phyloP scores from a whole-genome alignment of 805 yeast genomes.

The Blastobotrys attinorum region DNA sequence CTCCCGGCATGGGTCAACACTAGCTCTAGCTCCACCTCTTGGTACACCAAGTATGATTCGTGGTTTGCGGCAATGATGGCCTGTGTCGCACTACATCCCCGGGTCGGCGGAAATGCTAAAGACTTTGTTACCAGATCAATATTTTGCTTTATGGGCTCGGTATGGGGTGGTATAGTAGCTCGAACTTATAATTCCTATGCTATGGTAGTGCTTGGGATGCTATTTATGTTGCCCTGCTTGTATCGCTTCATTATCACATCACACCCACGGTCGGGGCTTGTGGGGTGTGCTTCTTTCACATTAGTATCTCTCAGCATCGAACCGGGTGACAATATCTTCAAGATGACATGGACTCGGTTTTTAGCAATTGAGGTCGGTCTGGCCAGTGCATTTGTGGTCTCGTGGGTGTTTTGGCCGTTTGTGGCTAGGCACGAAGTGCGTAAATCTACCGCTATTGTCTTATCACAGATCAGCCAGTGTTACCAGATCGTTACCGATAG shows the following conservation, averaged over 20 bases:
- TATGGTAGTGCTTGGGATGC: constrained; percentile 33
- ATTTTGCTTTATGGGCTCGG: constrained; percentile 34
- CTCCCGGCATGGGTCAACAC: constrained; percentile 38
- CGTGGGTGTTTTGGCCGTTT: constrained; percentile 44
- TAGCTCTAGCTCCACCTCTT: constrained; percentile 25
- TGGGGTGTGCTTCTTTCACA: constrained; percentile 36
- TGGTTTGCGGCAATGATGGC: constrained; percentile 38
- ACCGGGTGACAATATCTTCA: constrained; percentile 12
- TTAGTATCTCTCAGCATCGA: constrained; percentile 31
- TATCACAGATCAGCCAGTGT: constrained; percentile 38
- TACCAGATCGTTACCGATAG: constrained; percentile 42
- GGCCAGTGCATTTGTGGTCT: constrained; percentile 30
- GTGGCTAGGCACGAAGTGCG: constrained; percentile 37
- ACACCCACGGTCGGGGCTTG: constrained; percentile 38
- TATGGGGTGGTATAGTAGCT: constrained; percentile 43
- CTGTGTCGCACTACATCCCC: constrained; percentile 35
- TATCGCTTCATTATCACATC: constrained; percentile 30
- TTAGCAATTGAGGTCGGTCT: constrained; percentile 35
- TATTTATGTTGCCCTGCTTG: constrained; percentile 30
- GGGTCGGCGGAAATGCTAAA: constrained; percentile 25
- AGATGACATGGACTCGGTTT: constrained; percentile 37
- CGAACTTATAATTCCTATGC: constrained; percentile 36
- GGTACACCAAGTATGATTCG: constrained; percentile 38
- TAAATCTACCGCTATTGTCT: constrained; percentile 31
- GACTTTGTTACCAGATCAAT: constrained; percentile 28